A percentile compares a stretch with the other conserved stretches of the same genome.
phyloP scores from a whole-genome alignment of 2,329 filamentous ascomycete genomes.

The Colletotrichum gloeosporioides region DNA sequence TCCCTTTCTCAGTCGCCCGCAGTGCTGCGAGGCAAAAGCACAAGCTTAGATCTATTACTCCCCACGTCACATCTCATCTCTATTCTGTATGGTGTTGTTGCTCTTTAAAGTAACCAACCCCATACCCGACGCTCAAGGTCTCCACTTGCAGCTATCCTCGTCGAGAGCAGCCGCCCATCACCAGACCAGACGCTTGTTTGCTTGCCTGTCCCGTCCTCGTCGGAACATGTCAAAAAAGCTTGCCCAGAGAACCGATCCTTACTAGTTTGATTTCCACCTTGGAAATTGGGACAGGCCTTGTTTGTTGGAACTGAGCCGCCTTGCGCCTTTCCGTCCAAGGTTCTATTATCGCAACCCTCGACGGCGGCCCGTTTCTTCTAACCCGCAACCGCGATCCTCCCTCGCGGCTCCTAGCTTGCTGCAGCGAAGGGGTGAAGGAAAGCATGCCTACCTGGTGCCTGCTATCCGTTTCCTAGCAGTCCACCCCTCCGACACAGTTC shows the following conservation, averaged over 20 bases:
- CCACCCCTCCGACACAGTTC: background rate
- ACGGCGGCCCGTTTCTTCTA: background rate
- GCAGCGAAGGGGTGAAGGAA: background rate
- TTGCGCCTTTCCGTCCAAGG: background rate
- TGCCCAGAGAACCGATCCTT: conserved; percentile 10
- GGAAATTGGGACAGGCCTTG: background rate
- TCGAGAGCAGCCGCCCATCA: background rate
- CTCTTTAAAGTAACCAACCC: conserved; percentile 19
- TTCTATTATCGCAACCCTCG: background rate
- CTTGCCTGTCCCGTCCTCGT: conserved; percentile 7
- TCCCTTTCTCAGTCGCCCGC: background rate
- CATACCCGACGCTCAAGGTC: conserved; percentile 16
- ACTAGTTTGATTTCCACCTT: conserved; percentile 3
- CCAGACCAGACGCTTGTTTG: background rate
- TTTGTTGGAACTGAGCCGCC: background rate
- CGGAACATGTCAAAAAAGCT: conserved; percentile 17
- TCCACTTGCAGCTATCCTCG: conserved; percentile 16
- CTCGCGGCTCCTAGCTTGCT: background rate
- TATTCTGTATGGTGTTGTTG: conserved; percentile 2
- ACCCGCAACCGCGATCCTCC: background rate
- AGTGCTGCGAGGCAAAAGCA: background rate
- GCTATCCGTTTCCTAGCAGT: conserved; percentile 6
- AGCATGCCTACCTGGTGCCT: conserved; percentile 13
- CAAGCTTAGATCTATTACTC: conserved; percentile 2
- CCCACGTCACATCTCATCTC: conserved; percentile 18